Conservation (phyloP, 1,284 basidiomycete genomes). For the Neonothopanus nambi region DNA sequence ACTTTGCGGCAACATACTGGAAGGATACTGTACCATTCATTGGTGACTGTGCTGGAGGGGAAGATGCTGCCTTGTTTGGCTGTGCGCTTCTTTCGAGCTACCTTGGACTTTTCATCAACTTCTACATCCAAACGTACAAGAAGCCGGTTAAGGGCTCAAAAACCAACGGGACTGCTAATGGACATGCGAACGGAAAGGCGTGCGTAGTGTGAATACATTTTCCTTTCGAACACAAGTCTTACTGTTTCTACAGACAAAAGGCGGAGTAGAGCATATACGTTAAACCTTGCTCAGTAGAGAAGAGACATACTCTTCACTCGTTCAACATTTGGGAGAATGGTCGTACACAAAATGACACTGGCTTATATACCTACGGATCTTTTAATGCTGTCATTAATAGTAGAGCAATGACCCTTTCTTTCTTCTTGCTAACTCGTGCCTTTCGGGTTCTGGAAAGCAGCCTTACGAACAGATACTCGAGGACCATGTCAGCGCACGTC, state of each 20-base stretch:
- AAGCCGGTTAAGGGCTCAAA: slow-evolving; percentile 52
- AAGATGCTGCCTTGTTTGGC: slow-evolving; percentile 87
- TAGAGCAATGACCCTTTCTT: neutral
- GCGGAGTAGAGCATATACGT: slow-evolving; percentile 2
- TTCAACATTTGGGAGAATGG: neutral
- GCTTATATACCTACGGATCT: slow-evolving; percentile 4
- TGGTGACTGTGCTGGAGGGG: slow-evolving; percentile 87
- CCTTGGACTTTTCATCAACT: slow-evolving; percentile 89
- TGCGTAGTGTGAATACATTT: slow-evolving; percentile 18
- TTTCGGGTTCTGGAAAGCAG: no score
- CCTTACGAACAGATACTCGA: no score
- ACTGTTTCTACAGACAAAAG: slow-evolving; percentile 6
- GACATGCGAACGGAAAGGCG: slow-evolving; percentile 36
- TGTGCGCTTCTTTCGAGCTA: slow-evolving; percentile 88
- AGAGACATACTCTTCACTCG: neutral
- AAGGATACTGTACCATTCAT: slow-evolving; percentile 59
- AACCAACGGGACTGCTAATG: slow-evolving; percentile 37
- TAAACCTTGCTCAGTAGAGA: neutral
- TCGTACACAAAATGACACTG: no score
- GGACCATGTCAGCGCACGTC: no score
- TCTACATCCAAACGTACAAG: slow-evolving; percentile 84
- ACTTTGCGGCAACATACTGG: slow-evolving; percentile 72
- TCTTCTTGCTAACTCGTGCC: neutral
- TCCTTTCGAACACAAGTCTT: neutral
- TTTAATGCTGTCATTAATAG: slow-evolving; percentile 6